These are phyloP conservation scores for Quercus ilex DNA, from an alignment of 306 rosid species.

Conservation along the genomic window DNA sequence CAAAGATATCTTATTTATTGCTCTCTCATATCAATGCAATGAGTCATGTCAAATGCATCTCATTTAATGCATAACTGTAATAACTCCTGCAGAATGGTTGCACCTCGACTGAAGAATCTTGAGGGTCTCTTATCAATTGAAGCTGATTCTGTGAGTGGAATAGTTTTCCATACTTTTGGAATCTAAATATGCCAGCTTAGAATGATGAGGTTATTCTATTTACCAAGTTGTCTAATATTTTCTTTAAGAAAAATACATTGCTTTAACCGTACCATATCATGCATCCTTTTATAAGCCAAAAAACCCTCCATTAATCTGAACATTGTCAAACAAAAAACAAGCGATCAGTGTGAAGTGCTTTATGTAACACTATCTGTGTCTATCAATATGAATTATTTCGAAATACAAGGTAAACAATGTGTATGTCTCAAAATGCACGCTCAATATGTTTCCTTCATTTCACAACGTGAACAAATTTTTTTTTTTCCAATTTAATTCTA, in stretches of 20 bases:
- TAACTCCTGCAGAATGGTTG: constrained; percentile 43
- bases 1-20: too few species aligned
- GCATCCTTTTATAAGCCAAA: neutral
- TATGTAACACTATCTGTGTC: too few species aligned
- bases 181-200: neutral
- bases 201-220: neutral
- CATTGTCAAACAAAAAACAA: neutral
- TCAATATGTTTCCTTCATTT: too few species aligned
- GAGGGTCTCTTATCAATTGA: constrained; percentile 50
- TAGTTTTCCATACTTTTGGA: neutral
- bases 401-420: too few species aligned
- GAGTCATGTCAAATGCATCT: constrained; percentile 1
- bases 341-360: too few species aligned
- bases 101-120: constrained; percentile 49
- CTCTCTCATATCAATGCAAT: neutral
- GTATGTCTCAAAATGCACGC: too few species aligned
- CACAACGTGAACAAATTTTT: too few species aligned
- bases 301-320: neutral
- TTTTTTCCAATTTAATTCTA: too few species aligned
- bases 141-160: constrained; percentile 39
- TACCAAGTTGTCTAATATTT: neutral
- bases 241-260: neutral
- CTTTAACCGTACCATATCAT: neutral
- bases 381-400: too few species aligned
- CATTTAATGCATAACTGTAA: neutral